Percentiles rank a stretch among this genome's conserved stretches.
Conservation (phyloP, 208 protist species). For the Histomonas meleagridis region DNA sequence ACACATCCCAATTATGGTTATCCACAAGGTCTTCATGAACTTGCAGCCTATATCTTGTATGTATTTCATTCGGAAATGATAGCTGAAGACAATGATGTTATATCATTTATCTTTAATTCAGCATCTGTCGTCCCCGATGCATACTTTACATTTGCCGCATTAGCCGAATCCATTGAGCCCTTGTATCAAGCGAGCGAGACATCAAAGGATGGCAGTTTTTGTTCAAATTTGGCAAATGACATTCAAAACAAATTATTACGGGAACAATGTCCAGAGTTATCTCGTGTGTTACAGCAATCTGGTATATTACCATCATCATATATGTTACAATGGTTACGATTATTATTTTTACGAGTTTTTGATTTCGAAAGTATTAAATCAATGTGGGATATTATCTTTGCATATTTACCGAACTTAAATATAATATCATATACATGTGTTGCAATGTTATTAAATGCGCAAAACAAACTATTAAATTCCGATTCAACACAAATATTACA, state of each 20-base stretch:
- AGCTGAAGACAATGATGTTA: neutral
- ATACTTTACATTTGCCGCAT: neutral
- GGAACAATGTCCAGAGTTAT: neutral
- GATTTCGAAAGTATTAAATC: neutral
- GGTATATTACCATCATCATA: neutral
- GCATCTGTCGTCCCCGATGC: neutral
- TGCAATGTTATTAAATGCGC: neutral
- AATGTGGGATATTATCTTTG: constrained; percentile 25
- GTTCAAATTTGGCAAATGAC: neutral
- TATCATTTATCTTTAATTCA: neutral
- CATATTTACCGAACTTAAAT: neutral
- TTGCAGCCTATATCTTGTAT: neutral
- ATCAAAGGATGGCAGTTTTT: neutral
- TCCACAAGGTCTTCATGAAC: neutral
- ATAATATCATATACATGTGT: neutral
- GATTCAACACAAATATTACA: neutral
- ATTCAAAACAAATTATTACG: neutral
- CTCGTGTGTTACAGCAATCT: neutral
- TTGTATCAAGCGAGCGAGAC: neutral
- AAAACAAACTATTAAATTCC: neutral
- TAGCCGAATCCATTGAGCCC: neutral
- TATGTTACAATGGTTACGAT: neutral
- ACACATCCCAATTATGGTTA: neutral
- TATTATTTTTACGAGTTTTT: neutral
- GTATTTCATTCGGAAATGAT: neutral